Conservation (phyloP, 108 stramenopile species). For the Cyclostephanos tholiformis region DNA sequence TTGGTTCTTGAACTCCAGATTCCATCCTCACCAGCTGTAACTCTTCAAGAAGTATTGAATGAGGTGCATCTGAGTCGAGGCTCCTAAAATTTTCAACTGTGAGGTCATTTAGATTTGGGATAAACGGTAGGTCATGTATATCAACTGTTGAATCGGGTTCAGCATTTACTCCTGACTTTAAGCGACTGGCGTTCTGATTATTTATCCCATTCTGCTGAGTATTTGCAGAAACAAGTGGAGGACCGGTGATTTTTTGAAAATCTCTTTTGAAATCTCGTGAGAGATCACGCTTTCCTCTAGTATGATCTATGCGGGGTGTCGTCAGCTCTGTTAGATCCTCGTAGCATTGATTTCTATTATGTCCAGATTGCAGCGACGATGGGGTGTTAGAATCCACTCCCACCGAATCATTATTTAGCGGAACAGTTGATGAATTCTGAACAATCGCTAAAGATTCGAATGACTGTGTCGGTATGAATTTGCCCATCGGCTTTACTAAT, state of each 20-base stretch:
- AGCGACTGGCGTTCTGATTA: background rate
- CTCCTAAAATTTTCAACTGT: background rate
- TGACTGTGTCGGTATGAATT: conserved; percentile 44
- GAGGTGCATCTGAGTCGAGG: conserved; percentile 28
- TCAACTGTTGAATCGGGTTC: background rate
- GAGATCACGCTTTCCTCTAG: conserved; percentile 29
- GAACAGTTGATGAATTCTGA: background rate
- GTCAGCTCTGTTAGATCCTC: conserved; percentile 32
- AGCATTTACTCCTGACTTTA: background rate
- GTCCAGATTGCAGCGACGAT: conserved; percentile 2
- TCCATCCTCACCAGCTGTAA: conserved; percentile 53
- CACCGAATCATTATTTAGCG: background rate
- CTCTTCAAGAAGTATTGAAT: conserved; percentile 47
- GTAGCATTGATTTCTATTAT: conserved; percentile 5
- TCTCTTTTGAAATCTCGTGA: conserved; percentile 4
- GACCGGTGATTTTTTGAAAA: conserved; percentile 1
- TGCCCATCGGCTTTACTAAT: conserved; percentile 45
- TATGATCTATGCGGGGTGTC: conserved; percentile 49
- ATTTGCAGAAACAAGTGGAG: conserved; percentile 17
- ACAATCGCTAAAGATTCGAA: conserved; percentile 32
- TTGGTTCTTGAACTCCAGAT: conserved; percentile 46
- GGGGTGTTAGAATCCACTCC: conserved; percentile 7
- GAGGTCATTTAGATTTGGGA: conserved; percentile 36
- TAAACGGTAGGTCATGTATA: conserved; percentile 8
- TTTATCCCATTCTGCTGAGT: background rate